Conservation (phyloP, 139 green algal species). For the Chlorella sp. region DNA sequence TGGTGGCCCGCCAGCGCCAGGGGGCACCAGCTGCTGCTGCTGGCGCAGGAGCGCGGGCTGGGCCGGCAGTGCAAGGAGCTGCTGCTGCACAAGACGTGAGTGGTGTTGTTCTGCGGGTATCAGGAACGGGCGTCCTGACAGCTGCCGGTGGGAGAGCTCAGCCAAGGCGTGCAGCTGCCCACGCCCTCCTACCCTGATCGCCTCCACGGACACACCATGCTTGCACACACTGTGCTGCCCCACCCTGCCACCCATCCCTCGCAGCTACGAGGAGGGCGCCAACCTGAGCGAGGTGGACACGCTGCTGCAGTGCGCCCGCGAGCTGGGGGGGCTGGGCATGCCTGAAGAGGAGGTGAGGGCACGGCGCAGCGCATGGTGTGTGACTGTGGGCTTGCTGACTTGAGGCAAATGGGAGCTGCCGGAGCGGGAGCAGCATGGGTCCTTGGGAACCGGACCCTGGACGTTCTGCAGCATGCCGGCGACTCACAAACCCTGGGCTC, state of each 20-base stretch:
- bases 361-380: too few species aligned
- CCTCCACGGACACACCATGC: neutral
- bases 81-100: constrained; percentile 18
- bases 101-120: too few species aligned
- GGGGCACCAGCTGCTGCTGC: constrained; percentile 27
- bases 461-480: too few species aligned
- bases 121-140: too few species aligned
- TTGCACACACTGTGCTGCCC: neutral
- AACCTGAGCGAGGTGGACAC: constrained; percentile 17
- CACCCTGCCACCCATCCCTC: neutral
- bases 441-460: too few species aligned
- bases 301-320: neutral
- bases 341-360: neutral
- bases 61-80: constrained; percentile 17
- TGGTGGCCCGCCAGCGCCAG: constrained; percentile 14
- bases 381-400: too few species aligned
- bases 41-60: constrained; percentile 15
- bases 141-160: too few species aligned
- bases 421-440: too few species aligned
- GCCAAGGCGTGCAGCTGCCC: too few species aligned
- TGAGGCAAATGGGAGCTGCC: too few species aligned
- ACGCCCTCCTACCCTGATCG: too few species aligned
- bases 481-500: too few species aligned
- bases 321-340: neutral
- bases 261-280: constrained; percentile 5